A percentile compares a stretch with the other conserved stretches of the same genome.
phyloP scores from a whole-genome alignment of 2,329 filamentous ascomycete species.

The Nemania sp. region DNA sequence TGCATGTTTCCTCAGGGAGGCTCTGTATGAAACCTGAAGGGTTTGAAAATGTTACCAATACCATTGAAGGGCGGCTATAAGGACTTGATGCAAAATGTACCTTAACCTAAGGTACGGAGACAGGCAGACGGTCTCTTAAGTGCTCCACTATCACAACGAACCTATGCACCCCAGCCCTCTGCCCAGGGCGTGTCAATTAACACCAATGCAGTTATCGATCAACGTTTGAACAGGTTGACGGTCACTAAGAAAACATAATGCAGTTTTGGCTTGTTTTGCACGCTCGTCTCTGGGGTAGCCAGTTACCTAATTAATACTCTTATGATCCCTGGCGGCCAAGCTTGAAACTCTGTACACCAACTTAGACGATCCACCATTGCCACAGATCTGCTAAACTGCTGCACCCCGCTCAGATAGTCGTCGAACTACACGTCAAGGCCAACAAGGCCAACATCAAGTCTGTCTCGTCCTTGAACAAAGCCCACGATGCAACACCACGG shows the following conservation, averaged over 20 bases:
- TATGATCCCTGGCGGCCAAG: conserved; percentile 1
- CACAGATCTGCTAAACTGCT: conserved; percentile 21
- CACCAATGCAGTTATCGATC: too few species aligned
- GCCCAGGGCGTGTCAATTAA: too few species aligned
- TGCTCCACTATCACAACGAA: too few species aligned
- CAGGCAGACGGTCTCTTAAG: too few species aligned
- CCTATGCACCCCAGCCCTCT: too few species aligned
- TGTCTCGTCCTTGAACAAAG: conserved; percentile 6
- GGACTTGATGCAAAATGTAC: background rate
- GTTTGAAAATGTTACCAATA: conserved; percentile 8
- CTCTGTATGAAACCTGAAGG: conserved; percentile 9
- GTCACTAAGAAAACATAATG: too few species aligned
- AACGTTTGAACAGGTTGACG: too few species aligned
- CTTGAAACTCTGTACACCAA: conserved; percentile 27
- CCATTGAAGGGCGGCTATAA: background rate
- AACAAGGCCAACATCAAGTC: background rate
- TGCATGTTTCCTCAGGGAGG: conserved; percentile 9
- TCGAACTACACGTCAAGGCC: background rate
- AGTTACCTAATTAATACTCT: too few species aligned
- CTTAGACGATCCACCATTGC: conserved; percentile 20
- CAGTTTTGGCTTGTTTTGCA: too few species aligned
- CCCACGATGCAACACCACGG: conserved; percentile 12
- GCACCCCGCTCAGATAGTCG: conserved; percentile 11
- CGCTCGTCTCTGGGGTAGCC: too few species aligned
- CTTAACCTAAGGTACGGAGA: too few species aligned